Evolutionary conservation across 176 grass and related monocot genomes (phyloP).

Genomic region (Cenchrus americanus): DNA sequence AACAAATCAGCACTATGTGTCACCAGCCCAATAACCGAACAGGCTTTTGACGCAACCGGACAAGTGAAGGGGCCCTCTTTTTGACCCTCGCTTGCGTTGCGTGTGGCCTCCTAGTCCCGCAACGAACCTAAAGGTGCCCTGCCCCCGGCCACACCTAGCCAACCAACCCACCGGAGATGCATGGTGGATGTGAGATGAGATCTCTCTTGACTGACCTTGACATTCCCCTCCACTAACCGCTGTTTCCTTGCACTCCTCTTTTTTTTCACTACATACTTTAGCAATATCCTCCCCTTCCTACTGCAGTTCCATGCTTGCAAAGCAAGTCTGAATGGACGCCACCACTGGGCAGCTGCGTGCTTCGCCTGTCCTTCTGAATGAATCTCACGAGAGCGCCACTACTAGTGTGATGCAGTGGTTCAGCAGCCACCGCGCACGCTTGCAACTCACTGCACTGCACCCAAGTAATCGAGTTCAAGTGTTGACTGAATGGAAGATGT

Average conservation of each 20-base stretch:
- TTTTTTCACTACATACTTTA: constrained; percentile 26
- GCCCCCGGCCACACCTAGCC: background rate
- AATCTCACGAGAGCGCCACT: constrained; percentile 38
- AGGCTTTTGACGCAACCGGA: background rate
- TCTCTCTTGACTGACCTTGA: constrained; percentile 22
- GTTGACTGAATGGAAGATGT: background rate
- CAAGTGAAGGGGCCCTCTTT: constrained; percentile 19
- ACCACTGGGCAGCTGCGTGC: background rate
- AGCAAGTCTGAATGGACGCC: constrained; percentile 4
- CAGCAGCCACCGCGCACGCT: constrained; percentile 6
- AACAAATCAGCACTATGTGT: too few relatives aligned
- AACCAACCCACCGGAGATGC: background rate
- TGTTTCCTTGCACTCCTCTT: constrained; percentile 12
- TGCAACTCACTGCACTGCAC: background rate
- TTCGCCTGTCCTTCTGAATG: background rate
- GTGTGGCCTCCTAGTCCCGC: background rate
- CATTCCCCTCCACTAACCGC: constrained; percentile 50
- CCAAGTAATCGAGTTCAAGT: background rate
- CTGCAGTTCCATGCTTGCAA: constrained; percentile 24
- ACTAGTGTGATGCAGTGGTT: background rate
- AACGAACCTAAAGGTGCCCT: constrained; percentile 33
- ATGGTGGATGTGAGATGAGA: background rate
- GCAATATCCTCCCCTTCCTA: constrained; percentile 13
- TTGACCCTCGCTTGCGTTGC: constrained; percentile 14
- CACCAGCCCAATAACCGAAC: too few relatives aligned